These are phyloP conservation scores for Psidium friedrichsthalianum DNA, from an alignment of 345 rosid species.

Conservation along the genomic window DNA sequence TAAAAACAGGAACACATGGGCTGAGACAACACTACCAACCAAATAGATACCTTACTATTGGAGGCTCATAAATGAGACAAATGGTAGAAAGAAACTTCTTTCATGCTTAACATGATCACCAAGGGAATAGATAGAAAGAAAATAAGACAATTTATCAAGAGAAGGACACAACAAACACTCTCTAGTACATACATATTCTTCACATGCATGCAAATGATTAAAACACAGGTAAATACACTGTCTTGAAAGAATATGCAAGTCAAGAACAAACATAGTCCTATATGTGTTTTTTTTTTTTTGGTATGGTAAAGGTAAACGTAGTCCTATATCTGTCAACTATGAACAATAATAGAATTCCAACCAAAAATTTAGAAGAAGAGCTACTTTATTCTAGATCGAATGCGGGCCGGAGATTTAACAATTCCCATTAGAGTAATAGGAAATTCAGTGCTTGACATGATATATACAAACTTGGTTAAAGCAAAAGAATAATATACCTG, in stretches of 20 bases:
- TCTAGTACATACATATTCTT: not conserved
- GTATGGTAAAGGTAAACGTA: not conserved
- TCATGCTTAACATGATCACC: not conserved
- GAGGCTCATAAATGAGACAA: not conserved
- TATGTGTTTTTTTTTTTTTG: not conserved
- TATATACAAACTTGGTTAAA: not conserved
- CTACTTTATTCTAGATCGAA: too few relatives aligned
- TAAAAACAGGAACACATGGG: not conserved
- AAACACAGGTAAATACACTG: not conserved
- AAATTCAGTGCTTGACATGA: not conserved
- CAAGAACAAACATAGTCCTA: not conserved
- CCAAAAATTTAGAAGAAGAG: not conserved
- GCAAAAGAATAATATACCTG: slow-evolving; percentile 36
- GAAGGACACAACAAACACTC: not conserved
- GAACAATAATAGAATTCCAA: not conserved
- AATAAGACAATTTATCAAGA: not conserved
- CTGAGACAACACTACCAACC: not conserved
- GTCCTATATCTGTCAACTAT: not conserved
- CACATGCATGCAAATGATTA: not conserved
- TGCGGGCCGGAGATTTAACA: not conserved
- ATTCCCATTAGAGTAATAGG: not conserved
- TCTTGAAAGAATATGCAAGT: not conserved
- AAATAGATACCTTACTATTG: not conserved
- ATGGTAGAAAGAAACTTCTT: not conserved
- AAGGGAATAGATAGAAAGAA: not conserved